phyloP scores from a whole-genome alignment of 1,139 yeast species.

The Kodamaea suecica region DNA sequence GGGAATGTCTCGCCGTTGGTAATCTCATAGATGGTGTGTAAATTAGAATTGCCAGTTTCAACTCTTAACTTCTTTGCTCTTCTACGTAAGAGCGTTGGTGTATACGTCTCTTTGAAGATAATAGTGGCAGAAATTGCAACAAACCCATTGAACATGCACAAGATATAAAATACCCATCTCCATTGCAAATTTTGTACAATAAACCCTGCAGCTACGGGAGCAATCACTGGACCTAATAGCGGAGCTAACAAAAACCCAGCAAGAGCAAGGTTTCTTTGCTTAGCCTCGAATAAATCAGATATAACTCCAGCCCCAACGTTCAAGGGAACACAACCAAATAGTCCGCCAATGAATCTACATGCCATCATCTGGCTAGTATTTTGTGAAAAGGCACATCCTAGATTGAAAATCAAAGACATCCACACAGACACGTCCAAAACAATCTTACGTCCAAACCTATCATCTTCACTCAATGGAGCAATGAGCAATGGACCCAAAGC shows the following conservation, averaged over 20 bases:
- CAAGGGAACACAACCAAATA: constrained; percentile 40
- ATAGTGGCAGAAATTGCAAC: constrained; percentile 36
- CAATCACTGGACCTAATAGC: constrained; percentile 59
- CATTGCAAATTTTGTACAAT: constrained; percentile 25
- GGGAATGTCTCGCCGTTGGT: constrained; percentile 34
- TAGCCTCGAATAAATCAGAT: constrained; percentile 34
- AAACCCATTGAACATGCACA: constrained; percentile 40
- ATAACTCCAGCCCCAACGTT: constrained; percentile 46
- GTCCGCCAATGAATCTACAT: constrained; percentile 40
- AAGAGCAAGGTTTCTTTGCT: constrained; percentile 36
- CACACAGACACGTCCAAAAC: constrained; percentile 37
- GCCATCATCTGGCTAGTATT: constrained; percentile 40
- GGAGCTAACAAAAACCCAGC: constrained; percentile 44
- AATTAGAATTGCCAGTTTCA: constrained; percentile 35
- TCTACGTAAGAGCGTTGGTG: constrained; percentile 35
- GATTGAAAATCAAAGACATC: constrained; percentile 32
- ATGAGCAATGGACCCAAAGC: constrained; percentile 45
- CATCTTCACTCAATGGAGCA: constrained; percentile 46
- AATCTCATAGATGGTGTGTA: constrained; percentile 45
- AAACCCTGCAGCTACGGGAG: constrained; percentile 58
- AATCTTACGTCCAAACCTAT: constrained; percentile 38
- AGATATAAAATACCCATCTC: constrained; percentile 46
- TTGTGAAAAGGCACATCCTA: constrained; percentile 41
- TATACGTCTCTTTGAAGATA: constrained; percentile 39
- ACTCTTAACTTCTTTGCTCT: constrained; percentile 33